A percentile compares a stretch with the other conserved stretches of the same genome.
Conservation (phyloP, 768 basidiomycete species). For the Psilocybe subaeruginosa region DNA sequence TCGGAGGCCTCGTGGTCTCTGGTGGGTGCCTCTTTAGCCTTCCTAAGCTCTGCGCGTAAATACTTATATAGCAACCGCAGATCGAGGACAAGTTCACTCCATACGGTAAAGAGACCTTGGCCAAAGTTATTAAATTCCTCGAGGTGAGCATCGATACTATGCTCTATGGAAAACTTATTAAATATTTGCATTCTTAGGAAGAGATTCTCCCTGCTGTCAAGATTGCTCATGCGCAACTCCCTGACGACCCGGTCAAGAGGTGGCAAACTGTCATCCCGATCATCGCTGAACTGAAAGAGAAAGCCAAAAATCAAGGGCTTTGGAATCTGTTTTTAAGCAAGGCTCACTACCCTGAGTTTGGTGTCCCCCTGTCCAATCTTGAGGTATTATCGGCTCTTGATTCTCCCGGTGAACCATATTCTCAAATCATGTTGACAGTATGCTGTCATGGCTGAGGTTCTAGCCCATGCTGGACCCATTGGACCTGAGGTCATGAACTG, state of each 20-base stretch:
- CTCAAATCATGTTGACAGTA: slow-evolving; percentile 54
- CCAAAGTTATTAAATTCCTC: slow-evolving; percentile 83
- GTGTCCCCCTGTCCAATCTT: slow-evolving; percentile 89
- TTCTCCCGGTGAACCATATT: not conserved
- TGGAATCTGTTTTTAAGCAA: slow-evolving; percentile 99
- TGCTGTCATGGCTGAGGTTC: slow-evolving; percentile 95
- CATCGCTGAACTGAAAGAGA: slow-evolving; percentile 82
- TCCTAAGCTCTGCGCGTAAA: not conserved
- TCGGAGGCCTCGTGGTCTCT: slow-evolving; percentile 88
- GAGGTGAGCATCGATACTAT: slow-evolving; percentile 51
- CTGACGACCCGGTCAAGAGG: slow-evolving; percentile 68
- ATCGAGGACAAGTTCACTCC: slow-evolving; percentile 93
- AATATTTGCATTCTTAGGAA: slow-evolving; percentile 49
- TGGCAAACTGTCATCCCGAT: slow-evolving; percentile 88
- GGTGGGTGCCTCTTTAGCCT: slow-evolving; percentile 39
- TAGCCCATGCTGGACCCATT: slow-evolving; percentile 82
- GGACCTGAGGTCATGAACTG: slow-evolving; percentile 92
- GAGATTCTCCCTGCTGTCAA: slow-evolving; percentile 83
- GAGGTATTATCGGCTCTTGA: slow-evolving; percentile 55
- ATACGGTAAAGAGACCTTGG: slow-evolving; percentile 84
- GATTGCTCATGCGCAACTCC: slow-evolving; percentile 82
- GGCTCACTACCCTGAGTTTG: slow-evolving; percentile 87
- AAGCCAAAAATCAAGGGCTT: slow-evolving; percentile 85
- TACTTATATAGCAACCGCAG: slow-evolving; percentile 35
- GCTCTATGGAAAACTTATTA: not conserved